Evolutionary conservation across 495 filamentous ascomycete species (phyloP), one percentile per base, ranked within the genome.

Genomic region (Penicillium taxi): DNA sequence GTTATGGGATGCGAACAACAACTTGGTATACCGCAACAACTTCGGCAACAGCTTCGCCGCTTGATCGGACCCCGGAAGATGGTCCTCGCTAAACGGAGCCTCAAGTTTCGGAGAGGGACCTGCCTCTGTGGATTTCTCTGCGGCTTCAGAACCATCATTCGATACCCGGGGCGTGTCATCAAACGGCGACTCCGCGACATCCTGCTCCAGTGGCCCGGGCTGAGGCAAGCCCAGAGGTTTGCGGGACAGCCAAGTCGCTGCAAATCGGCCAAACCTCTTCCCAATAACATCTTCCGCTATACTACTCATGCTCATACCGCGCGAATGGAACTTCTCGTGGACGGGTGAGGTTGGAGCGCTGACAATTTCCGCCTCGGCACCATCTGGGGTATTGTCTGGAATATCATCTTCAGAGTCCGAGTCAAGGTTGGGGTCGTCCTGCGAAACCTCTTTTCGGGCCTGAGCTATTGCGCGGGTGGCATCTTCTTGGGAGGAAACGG

Each of bases 221-320:
- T 55, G 52, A 4, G 64, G 53, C 15, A 67, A 60, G 34, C 75
- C 80, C 82, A 87, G 82, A 2, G 83, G 87, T 32, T 78, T 81
- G 45, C 72, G 78, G 9, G 82, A 89, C 45, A 96, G 86, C 90
- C 91, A 96, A 45, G 77, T 79, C 42, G 85, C 75, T 0, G 90
- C 85, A 55, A 95, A 95, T 15, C 82, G 67, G 2, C 90, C 89
- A 59, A 95, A 95, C 25, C 73, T 81, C 41, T 74, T 78, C 5
- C 69, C 72, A 35, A 94, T 84, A 1, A 94, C 88, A 60, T 95
- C 86, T 64, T 93, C 74, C 0, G 80, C 85, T 38, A 91, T 76
- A 29, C 68, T 74, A 37, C 73, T 78, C 17, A 65, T 66, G 26
- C 64, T 68, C 27, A 19, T 35, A 16, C 42, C 44, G 29, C 50